Conservation (phyloP, 2,329 filamentous ascomycete genomes). For the Aureobasidium zeae region DNA sequence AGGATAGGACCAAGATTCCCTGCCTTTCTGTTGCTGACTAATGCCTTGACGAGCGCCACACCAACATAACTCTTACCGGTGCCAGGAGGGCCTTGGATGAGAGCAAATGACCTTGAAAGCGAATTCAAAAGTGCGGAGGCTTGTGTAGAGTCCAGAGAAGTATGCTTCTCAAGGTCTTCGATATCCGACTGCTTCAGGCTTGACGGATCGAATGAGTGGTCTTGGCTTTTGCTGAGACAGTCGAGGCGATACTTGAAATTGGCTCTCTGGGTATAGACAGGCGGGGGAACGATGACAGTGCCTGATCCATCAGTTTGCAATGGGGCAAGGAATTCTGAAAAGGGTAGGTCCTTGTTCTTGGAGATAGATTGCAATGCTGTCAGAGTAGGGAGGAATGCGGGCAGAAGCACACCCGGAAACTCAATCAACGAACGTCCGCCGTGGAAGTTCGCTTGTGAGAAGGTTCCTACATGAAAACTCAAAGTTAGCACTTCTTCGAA, state of each 20-base stretch:
- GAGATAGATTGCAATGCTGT: constrained; percentile 47
- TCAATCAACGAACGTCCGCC: constrained; percentile 41
- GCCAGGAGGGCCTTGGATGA: constrained; percentile 63
- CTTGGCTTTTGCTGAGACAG: constrained; percentile 17
- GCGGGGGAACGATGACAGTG: constrained; percentile 33
- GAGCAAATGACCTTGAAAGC: constrained; percentile 44
- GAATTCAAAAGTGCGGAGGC: constrained; percentile 45
- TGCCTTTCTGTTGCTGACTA: constrained; percentile 37
- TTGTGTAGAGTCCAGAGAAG: constrained; percentile 44
- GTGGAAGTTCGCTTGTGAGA: neutral
- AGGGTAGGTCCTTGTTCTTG: constrained; percentile 23
- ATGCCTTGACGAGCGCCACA: constrained; percentile 47
- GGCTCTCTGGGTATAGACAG: constrained; percentile 41
- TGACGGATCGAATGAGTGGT: constrained; percentile 21
- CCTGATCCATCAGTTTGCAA: constrained; percentile 14
- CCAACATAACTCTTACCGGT: constrained; percentile 60
- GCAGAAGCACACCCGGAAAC: constrained; percentile 52
- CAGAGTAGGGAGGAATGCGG: constrained; percentile 50
- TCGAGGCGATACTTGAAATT: constrained; percentile 44
- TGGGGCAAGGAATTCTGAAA: constrained; percentile 26
- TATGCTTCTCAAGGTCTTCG: constrained; percentile 26
- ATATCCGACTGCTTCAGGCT: constrained; percentile 25
- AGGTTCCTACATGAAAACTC: no score
- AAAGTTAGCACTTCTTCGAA: neutral
- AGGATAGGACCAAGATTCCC: constrained; percentile 39